These are phyloP conservation scores for Aphanomyces stellatus DNA, from an alignment of 352 stramenopile species.

Conservation along the genomic window DNA sequence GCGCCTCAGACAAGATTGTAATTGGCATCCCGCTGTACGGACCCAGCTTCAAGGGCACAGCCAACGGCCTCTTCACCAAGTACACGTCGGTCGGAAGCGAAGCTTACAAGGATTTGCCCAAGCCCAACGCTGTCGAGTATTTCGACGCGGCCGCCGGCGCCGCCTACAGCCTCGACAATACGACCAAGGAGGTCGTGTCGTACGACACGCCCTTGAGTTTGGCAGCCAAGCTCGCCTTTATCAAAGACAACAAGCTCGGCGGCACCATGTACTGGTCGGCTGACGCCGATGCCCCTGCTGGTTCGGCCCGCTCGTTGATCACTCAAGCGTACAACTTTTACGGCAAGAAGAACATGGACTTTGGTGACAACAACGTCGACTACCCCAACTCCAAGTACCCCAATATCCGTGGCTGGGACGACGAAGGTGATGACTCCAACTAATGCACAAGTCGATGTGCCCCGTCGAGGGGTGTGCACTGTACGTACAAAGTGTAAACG, in stretches of 20 bases:
- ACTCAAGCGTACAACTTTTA: neutral
- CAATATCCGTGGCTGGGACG: constrained; percentile 3
- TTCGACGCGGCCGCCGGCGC: neutral
- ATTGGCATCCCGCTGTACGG: too few relatives aligned
- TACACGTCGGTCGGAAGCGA: too few relatives aligned
- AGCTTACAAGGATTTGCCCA: too few relatives aligned
- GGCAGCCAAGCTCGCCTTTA: neutral
- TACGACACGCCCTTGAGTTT: constrained; percentile 2
- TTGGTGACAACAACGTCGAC: neutral
- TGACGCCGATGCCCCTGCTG: neutral
- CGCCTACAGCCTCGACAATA: neutral
- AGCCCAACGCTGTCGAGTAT: too few relatives aligned
- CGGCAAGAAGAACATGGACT: neutral
- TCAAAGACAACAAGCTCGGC: constrained; percentile 5
- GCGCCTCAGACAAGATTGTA: too few relatives aligned
- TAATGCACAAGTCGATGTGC: too few relatives aligned
- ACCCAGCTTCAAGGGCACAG: too few relatives aligned
- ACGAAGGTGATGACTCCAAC: too few relatives aligned
- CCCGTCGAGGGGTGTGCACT: too few relatives aligned
- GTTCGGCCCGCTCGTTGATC: neutral
- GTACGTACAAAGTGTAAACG: too few relatives aligned
- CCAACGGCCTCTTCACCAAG: too few relatives aligned
- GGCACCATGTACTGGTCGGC: neutral
- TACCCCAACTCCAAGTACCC: neutral
- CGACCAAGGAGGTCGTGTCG: neutral